phyloP scores from a whole-genome alignment of 129 eudicot genomes.

The Gnaphalium uliginosum region DNA sequence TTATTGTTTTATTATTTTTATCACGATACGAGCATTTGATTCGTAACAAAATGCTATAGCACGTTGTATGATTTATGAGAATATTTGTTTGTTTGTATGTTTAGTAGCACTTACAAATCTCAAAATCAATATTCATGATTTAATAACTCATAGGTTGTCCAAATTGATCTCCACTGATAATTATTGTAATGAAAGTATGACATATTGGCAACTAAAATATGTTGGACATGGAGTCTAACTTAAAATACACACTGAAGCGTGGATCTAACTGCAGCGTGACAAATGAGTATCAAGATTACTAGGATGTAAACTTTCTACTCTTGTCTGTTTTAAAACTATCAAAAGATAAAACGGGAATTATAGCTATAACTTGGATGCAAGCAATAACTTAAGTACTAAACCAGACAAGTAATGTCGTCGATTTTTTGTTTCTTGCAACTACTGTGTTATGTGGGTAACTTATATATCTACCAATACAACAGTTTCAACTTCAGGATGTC shows the following conservation, averaged over 20 bases:
- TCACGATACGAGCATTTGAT: no score
- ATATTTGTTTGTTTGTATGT: neutral
- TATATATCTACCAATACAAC: neutral
- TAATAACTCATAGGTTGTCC: neutral
- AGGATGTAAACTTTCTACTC: neutral
- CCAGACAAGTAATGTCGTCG: neutral
- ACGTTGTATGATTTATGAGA: neutral
- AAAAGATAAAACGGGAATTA: constrained; percentile 10
- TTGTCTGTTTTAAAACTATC: neutral
- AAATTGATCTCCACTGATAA: neutral
- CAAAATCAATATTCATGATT: neutral
- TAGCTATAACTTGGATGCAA: neutral
- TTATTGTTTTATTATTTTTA: no score
- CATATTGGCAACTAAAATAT: neutral
- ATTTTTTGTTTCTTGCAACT: neutral
- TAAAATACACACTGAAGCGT: neutral
- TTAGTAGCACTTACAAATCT: no score
- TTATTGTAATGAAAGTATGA: neutral
- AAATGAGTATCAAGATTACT: neutral
- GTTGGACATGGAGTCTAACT: neutral
- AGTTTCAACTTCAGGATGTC: neutral
- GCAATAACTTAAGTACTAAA: constrained; percentile 7
- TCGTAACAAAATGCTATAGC: no score
- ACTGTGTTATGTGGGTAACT: neutral
- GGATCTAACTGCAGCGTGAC: neutral